phyloP scores from a whole-genome alignment of 2,329 filamentous ascomycete species.

The Alternaria atra region DNA sequence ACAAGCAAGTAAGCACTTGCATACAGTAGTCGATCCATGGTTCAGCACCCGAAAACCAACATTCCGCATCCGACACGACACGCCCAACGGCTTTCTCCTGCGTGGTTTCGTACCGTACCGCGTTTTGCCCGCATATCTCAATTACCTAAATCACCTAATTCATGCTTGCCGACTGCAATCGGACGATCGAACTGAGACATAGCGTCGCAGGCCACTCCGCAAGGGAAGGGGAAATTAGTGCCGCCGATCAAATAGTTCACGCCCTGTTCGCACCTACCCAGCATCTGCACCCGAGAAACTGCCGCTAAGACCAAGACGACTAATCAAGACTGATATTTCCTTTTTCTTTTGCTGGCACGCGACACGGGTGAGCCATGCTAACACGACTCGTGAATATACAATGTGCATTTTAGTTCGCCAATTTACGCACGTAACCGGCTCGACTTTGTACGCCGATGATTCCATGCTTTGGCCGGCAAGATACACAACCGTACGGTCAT shows the following conservation, averaged over 20 bases:
- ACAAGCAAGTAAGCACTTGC: not conserved
- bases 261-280: constrained; percentile 17
- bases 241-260: constrained; percentile 17
- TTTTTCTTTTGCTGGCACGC: not conserved
- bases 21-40: not conserved
- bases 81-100: not conserved
- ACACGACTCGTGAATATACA: not conserved
- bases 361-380: not conserved
- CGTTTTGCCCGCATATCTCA: not conserved
- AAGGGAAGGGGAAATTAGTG: constrained; percentile 1
- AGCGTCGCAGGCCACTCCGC: not conserved
- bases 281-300: not conserved
- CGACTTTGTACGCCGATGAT: too few species aligned
- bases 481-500: too few species aligned
- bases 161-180: not conserved
- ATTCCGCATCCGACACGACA: not conserved
- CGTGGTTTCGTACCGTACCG: not conserved
- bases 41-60: constrained; percentile 1
- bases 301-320: not conserved
- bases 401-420: too few species aligned
- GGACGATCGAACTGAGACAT: not conserved
- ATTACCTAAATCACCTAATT: not conserved
- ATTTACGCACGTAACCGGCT: too few species aligned
- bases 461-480: too few species aligned
- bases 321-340: not conserved